Evolutionary conservation across 345 rosid genomes (phyloP).

Genomic region (Sonneratia caseolaris): DNA sequence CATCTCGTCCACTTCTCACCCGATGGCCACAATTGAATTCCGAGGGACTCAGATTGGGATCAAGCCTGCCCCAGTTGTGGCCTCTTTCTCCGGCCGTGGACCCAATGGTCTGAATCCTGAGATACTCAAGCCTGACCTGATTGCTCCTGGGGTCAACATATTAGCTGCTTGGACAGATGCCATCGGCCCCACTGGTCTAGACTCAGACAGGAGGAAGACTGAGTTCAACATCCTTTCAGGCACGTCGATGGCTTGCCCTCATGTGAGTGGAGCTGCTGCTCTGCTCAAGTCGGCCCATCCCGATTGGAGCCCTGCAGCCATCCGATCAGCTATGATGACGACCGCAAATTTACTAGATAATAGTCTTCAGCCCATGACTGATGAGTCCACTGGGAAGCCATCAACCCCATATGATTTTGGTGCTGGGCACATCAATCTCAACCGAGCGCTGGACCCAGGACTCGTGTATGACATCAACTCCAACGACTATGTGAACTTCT

Average conservation of each 20-base stretch:
- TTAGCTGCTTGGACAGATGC: conserved; percentile 81
- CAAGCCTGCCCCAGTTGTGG: conserved; percentile 75
- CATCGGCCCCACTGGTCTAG: conserved; percentile 63
- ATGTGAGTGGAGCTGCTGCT: conserved; percentile 75
- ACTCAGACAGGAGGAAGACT: conserved; percentile 48
- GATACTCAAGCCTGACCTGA: conserved; percentile 71
- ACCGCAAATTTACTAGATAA: conserved; percentile 55
- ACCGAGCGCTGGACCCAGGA: conserved; percentile 70
- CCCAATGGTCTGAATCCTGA: conserved; percentile 68
- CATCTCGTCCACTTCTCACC: conserved; percentile 23
- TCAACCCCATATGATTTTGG: conserved; percentile 58
- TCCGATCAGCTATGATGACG: conserved; percentile 80
- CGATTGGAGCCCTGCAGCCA: conserved; percentile 67
- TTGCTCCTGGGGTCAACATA: conserved; percentile 73
- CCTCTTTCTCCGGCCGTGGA: conserved; percentile 74
- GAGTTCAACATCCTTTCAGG: conserved; percentile 78
- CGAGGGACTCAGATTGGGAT: conserved; percentile 61
- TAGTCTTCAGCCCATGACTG: conserved; percentile 31
- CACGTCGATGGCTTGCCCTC: conserved; percentile 85
- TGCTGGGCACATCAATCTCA: conserved; percentile 60
- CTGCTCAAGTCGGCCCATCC: conserved; percentile 76
- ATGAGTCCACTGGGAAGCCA: conserved; percentile 63
- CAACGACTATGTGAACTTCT: conserved; percentile 49
- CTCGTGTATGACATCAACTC: conserved; percentile 57
- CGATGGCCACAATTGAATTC: conserved; percentile 54